Percentiles rank a stretch among this genome's conserved stretches.
Evolutionary conservation across 2,329 filamentous ascomycete species (phyloP).

Genomic region (Colletotrichum echinochloae): DNA sequence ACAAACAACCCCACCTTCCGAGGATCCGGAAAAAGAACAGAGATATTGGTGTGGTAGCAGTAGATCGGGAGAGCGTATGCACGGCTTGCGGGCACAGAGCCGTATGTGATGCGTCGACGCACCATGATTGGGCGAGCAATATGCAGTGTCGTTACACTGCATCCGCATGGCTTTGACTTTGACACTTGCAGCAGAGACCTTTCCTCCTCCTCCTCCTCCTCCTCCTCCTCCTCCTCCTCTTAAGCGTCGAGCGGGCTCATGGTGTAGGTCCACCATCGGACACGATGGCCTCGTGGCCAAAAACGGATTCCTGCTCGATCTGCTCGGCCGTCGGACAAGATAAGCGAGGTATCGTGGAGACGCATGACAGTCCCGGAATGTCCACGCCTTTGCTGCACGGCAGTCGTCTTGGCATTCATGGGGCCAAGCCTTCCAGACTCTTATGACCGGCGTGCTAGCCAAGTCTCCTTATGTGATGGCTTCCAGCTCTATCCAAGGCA

Average conservation of each 20-base stretch:
- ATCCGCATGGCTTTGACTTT: constrained; percentile 3
- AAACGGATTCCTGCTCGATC: neutral
- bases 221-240: constrained; percentile 16
- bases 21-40: constrained; percentile 22
- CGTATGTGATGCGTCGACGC: constrained; percentile 15
- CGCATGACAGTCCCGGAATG: neutral
- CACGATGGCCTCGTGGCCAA: neutral
- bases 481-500: constrained; percentile 22
- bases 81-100: neutral
- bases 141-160: neutral
- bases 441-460: constrained; percentile 2
- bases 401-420: constrained; percentile 7
- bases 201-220: constrained; percentile 20
- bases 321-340: neutral
- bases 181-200: constrained; percentile 12
- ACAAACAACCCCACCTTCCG: constrained; percentile 24
- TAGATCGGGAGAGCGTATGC: constrained; percentile 5
- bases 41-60: neutral
- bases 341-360: neutral
- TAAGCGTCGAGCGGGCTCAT: neutral
- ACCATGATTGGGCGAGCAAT: neutral
- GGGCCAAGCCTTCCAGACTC: neutral
- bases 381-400: neutral
- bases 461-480: constrained; percentile 24
- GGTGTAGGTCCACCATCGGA: neutral